Conservation (phyloP, 768 basidiomycete genomes). For the Termitomyces sp. region DNA sequence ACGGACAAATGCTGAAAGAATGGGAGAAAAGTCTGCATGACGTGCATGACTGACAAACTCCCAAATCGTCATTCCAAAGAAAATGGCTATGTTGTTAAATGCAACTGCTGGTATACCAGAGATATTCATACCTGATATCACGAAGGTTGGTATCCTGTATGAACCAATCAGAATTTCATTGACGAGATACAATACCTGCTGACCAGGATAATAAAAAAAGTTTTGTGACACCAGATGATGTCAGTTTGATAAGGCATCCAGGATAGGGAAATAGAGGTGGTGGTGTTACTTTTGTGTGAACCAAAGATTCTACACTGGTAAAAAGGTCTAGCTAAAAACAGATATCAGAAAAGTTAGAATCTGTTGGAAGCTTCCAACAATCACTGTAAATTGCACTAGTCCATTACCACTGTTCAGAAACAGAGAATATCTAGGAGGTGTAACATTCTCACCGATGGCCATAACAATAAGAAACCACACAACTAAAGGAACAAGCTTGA, state of each 20-base stretch:
- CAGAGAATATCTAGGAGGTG: neutral
- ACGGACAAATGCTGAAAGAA: conserved; percentile 1
- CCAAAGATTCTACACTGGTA: neutral
- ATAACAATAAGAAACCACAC: neutral
- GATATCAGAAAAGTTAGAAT: neutral
- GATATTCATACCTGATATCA: neutral
- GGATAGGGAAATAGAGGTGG: neutral
- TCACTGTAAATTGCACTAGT: conserved; percentile 1
- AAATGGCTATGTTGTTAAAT: neutral
- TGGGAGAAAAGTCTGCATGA: neutral
- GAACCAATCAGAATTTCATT: neutral
- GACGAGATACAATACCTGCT: neutral
- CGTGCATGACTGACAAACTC: neutral
- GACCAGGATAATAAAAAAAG: neutral
- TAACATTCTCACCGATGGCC: neutral
- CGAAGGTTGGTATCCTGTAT: neutral
- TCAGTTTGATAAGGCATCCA: neutral
- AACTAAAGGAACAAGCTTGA: neutral
- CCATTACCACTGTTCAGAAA: neutral
- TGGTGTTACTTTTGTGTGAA: neutral
- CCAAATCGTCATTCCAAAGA: conserved; percentile 8
- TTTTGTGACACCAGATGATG: neutral
- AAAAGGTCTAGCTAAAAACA: neutral
- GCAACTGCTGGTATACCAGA: neutral
- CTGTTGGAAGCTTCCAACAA: neutral